These are phyloP conservation scores for Hypoxylon crocopeplum DNA, from an alignment of 495 filamentous ascomycete genomes.

Conservation along the genomic window DNA sequence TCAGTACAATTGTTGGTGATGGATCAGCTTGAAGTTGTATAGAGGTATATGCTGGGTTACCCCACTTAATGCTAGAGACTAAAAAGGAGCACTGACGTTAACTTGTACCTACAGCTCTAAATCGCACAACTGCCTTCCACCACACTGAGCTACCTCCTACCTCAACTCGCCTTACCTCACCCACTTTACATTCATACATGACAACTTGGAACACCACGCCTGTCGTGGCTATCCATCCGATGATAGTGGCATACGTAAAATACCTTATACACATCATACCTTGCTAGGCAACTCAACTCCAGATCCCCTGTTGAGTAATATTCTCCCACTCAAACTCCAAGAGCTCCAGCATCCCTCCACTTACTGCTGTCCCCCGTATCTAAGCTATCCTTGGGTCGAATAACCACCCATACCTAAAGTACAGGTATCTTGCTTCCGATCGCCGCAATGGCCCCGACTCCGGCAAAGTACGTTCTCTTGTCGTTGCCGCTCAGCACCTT, in stretches of 20 bases:
- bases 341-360: slow-evolving; percentile 8
- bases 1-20: no score
- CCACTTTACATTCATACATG: not conserved
- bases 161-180: slow-evolving; percentile 2
- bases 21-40: no score
- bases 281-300: slow-evolving; percentile 1
- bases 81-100: slow-evolving; percentile 33
- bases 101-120: slow-evolving; percentile 23
- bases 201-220: not conserved
- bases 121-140: slow-evolving; percentile 11
- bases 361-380: not conserved
- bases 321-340: slow-evolving; percentile 11
- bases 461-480: slow-evolving; percentile 54
- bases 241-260: no score
- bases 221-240: not conserved
- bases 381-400: not conserved
- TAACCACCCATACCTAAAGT: no score
- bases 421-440: slow-evolving; percentile 1
- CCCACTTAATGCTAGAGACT: slow-evolving; percentile 23
- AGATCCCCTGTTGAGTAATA: slow-evolving; percentile 14
- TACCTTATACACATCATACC: not conserved
- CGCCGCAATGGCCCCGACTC: slow-evolving; percentile 41
- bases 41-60: no score
- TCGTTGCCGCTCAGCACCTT: slow-evolving; percentile 58
- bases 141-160: not conserved